Evolutionary conservation across 2,329 filamentous ascomycete species (phyloP).

Genomic region (Fusarium vanettenii): DNA sequence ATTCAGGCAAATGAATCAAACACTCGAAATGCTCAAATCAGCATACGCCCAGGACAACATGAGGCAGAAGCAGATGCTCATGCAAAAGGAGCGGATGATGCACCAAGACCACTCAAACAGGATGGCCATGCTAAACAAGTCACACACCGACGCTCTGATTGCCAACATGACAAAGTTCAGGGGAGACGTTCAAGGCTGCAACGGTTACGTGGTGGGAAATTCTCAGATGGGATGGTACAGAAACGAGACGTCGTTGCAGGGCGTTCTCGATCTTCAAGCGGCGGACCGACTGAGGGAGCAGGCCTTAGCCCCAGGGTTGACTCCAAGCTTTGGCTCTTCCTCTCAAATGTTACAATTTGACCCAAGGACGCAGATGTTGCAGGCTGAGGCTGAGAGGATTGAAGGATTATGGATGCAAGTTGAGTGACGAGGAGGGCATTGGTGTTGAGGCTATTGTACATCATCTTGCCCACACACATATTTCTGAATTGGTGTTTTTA

Average conservation of each 20-base stretch:
- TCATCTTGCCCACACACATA: not conserved
- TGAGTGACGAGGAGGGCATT: not conserved
- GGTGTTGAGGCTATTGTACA: not conserved
- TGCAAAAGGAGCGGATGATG: not conserved
- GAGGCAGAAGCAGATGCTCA: not conserved
- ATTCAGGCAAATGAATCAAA: not conserved
- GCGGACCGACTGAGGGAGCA: not conserved
- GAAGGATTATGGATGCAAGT: not conserved
- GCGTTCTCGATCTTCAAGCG: not conserved
- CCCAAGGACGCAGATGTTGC: not conserved
- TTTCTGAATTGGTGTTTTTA: not conserved
- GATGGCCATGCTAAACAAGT: not conserved
- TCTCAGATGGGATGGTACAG: not conserved
- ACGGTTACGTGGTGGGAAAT: not conserved
- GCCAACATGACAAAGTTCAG: not conserved
- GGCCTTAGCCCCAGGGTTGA: not conserved
- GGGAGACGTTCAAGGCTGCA: not conserved
- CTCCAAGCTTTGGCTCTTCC: not conserved
- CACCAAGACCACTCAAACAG: not conserved
- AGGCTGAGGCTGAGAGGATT: not conserved
- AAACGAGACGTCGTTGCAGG: not conserved
- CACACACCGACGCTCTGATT: not conserved
- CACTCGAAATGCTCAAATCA: not conserved
- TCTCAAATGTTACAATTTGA: not conserved
- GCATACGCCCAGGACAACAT: not conserved